Evolutionary conservation across 2,329 filamentous ascomycete species (phyloP), one percentile per base, ranked within the genome.

Genomic region (Penicillium psychrosexuale): DNA sequence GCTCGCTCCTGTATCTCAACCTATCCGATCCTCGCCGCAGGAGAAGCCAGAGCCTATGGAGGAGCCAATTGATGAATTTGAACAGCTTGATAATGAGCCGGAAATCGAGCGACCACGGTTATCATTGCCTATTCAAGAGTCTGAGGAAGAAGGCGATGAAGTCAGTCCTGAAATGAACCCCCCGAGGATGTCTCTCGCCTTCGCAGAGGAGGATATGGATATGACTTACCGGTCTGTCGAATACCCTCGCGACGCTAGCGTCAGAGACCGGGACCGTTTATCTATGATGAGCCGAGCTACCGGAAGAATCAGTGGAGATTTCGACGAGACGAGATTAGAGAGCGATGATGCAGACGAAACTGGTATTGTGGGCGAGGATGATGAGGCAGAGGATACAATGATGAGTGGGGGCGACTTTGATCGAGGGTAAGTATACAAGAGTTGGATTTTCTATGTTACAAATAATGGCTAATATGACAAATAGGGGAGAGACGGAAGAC

Each of bases 1-100:
- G n/a, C 74, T 83, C 45, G 80, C 80, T 1, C 77, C 75, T 13
- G 64, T 72, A n/a, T 78, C 77, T 3, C 70, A 74, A 55, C 75
- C 76, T 7, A 73, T 78, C 11, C 67, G 74, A 37, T 78, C 78
- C 3, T 81, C 81, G 6, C 79, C 80, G 0, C 69, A 74, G 56
- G 69, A 68, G 33, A 68, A 68, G 36, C 60, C 58, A 9, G 54
- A 60, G 47, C 60, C 54, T 12, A 58, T 45, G 13, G 45, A 59
- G 37, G 61, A 62, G 37, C 53, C 56, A 1, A 58, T 52, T 39
- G 67, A 75, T 49, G 69, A 72, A 45, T 75, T 80, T 40, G 78
- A 82, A 27, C 72, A 78, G 24, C 66, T 76, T 11, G 79, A 81
- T 59, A 73, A 76, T 47, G 79, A 78, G 47, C 78, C 78, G 3